Base-by-base conservation (phyloP, 2,329 filamentous ascomycete species). In the Pseudocercospora eumusae region DNA sequence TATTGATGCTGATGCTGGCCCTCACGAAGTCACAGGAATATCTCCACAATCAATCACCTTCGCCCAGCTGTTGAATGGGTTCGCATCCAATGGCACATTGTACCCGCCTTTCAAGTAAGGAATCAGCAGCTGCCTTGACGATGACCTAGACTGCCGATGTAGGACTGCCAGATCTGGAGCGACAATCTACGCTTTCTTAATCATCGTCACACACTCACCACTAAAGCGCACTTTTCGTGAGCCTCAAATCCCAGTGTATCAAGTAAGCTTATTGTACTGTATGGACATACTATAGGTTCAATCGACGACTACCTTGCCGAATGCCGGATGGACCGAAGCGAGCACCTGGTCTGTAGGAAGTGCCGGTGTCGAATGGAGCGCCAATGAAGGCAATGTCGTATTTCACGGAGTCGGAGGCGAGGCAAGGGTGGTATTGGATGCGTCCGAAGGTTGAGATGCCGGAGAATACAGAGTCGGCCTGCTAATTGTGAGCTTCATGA, bases 261-360 rank as follows among this genome's bases (percentile, higher is more conserved):
- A 59, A 47, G 68, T 67, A 68, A 69, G 65, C 62, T 28, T 60
- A 23, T 59, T 54, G 53, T 67, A 83, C n/a, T n/a, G n/a, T n/a
- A n/a, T n/a, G n/a, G n/a, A n/a, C 87, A 71, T 87, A 93, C 90
- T 95, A 95, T 61, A 95, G 87, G 79, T 93, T 95, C 68, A 95
- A 84, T 68, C 91, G 85, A 72, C 91, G 87, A 73, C 90, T 93
- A 78, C 91, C 91, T 82, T 95, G 91, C 60, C 93, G 88, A 71
- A 97, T 96, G 45, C 91, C 91, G 49, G 91, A 86, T 33, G 93
- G 93, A 0, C 93, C 93, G 73, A 96, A 96, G 8, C 93, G 86
- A 45, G 80, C 80, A 31, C 77, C 77, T 20, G 77, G 77, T 25
- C 77, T 68, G 62, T 82, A 82, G 56, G 75, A 77, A 0, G 81